A percentile compares a stretch with the other conserved stretches of the same genome.
phyloP scores from a whole-genome alignment of 352 stramenopile genomes.

The Globisporangium camurandrum region DNA sequence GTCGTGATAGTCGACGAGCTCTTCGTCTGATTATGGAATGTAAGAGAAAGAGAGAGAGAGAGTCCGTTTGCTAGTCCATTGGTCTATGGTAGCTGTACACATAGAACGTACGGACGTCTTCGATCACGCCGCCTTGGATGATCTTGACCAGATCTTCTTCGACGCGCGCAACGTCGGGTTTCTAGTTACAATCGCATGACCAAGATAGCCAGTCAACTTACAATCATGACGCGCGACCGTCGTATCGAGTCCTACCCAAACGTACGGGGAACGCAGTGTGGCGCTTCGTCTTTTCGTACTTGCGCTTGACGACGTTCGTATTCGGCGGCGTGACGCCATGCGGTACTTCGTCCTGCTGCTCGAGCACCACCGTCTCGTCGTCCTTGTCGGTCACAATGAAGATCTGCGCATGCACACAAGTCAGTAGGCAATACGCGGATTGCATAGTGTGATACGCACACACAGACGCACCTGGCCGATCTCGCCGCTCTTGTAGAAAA shows the following conservation, averaged over 20 bases:
- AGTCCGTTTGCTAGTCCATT: too few relatives aligned
- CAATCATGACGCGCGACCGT: too few relatives aligned
- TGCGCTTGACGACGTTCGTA: slow-evolving; percentile 83
- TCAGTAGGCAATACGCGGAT: background rate
- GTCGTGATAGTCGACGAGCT: slow-evolving; percentile 82
- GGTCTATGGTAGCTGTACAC: too few relatives aligned
- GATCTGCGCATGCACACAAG: slow-evolving; percentile 27
- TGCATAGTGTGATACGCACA: background rate
- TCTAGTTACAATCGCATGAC: slow-evolving; percentile 21
- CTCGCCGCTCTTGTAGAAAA: slow-evolving; percentile 86
- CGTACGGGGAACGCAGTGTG: slow-evolving; percentile 72
- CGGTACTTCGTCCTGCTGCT: slow-evolving; percentile 55
- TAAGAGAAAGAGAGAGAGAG: background rate
- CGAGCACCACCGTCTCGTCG: slow-evolving; percentile 55
- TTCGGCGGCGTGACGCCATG: slow-evolving; percentile 78
- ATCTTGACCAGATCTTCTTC: slow-evolving; percentile 83
- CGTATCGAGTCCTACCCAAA: slow-evolving; percentile 2
- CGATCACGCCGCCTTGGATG: slow-evolving; percentile 56
- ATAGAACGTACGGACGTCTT: slow-evolving; percentile 61
- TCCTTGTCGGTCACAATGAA: slow-evolving; percentile 79
- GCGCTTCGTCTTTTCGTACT: slow-evolving; percentile 83
- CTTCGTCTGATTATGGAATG: slow-evolving; percentile 37
- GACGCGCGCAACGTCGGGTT: slow-evolving; percentile 73
- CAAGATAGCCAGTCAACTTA: too few relatives aligned
- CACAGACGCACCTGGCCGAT: slow-evolving; percentile 55